Evolutionary conservation across 1,139 yeast species (phyloP).

Genomic region (Pichia sp.): DNA sequence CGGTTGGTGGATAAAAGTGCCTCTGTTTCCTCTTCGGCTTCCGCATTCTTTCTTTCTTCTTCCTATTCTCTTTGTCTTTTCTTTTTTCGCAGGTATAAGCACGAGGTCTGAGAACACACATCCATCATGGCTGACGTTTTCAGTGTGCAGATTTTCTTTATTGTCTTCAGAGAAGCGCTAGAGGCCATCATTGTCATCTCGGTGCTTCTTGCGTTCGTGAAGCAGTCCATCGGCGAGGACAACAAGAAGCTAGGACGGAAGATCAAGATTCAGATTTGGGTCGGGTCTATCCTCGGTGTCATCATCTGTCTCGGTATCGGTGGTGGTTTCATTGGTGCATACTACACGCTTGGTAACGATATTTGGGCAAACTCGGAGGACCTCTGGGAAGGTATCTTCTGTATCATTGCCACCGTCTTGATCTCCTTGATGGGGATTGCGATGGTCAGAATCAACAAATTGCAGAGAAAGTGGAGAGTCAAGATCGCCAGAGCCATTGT

Average conservation of each 20-base stretch:
- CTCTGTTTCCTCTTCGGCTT: neutral
- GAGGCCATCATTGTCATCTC: constrained; percentile 90
- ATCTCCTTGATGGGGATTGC: constrained; percentile 90
- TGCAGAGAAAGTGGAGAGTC: constrained; percentile 89
- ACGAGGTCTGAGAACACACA: neutral
- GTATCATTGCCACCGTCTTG: constrained; percentile 75
- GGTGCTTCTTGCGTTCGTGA: constrained; percentile 81
- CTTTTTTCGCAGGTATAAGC: neutral
- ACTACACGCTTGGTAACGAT: constrained; percentile 74
- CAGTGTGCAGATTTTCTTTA: constrained; percentile 66
- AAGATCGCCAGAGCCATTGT: constrained; percentile 68
- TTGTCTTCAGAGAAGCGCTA: constrained; percentile 82
- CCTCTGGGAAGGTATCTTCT: constrained; percentile 88
- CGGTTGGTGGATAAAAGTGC: no score
- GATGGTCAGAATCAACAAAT: constrained; percentile 82
- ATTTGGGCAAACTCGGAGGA: constrained; percentile 86
- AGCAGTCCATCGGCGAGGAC: constrained; percentile 64
- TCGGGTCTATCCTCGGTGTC: constrained; percentile 70
- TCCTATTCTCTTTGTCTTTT: neutral
- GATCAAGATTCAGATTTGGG: constrained; percentile 70
- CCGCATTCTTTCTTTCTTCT: no score
- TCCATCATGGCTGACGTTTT: constrained; percentile 36
- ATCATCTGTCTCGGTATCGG: constrained; percentile 74
- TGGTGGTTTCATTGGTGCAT: constrained; percentile 78
- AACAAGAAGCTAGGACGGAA: constrained; percentile 43